Evolutionary conservation across 2,329 filamentous ascomycete genomes (phyloP).

Genomic region (Pseudogymnoascus destructans): DNA sequence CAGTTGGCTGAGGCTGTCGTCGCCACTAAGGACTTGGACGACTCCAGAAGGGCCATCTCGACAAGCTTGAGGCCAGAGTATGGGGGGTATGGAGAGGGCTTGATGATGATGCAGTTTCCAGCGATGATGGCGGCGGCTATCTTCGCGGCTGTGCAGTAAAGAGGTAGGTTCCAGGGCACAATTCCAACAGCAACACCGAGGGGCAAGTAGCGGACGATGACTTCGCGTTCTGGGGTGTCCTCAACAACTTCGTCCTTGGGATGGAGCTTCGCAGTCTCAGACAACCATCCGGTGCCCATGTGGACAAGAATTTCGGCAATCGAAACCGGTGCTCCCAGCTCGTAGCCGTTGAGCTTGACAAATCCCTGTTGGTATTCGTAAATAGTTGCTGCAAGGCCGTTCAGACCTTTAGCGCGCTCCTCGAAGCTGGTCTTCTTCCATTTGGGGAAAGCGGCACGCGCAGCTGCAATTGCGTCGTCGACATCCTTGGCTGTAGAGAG

Average conservation of each 20-base stretch:
- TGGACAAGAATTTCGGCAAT: constrained; percentile 14
- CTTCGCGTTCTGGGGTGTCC: constrained; percentile 5
- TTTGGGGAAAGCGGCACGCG: constrained; percentile 32
- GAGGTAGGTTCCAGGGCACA: constrained; percentile 44
- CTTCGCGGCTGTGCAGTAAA: constrained; percentile 40
- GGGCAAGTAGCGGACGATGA: constrained; percentile 27
- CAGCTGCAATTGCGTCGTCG: constrained; percentile 34
- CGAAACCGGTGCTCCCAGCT: constrained; percentile 39
- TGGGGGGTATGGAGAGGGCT: constrained; percentile 38
- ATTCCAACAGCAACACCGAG: constrained; percentile 36
- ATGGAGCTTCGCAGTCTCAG: constrained; percentile 2
- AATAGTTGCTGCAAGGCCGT: constrained; percentile 18
- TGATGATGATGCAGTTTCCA: constrained; percentile 42
- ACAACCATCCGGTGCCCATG: not conserved
- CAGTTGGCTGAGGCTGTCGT: constrained; percentile 37
- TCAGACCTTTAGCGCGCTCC: constrained; percentile 32
- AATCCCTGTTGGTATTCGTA: constrained; percentile 30
- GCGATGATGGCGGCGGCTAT: constrained; percentile 43
- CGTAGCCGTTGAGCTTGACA: constrained; percentile 32
- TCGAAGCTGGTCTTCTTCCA: constrained; percentile 34
- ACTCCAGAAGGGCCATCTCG: constrained; percentile 41
- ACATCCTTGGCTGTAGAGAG: constrained; percentile 31
- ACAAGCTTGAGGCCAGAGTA: constrained; percentile 37
- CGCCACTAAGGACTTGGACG: constrained; percentile 39
- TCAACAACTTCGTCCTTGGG: constrained; percentile 9